Percentiles rank a stretch among this genome's conserved stretches.
Conservation (phyloP, 495 filamentous ascomycete species). For the Aspergillus taichungensis region DNA sequence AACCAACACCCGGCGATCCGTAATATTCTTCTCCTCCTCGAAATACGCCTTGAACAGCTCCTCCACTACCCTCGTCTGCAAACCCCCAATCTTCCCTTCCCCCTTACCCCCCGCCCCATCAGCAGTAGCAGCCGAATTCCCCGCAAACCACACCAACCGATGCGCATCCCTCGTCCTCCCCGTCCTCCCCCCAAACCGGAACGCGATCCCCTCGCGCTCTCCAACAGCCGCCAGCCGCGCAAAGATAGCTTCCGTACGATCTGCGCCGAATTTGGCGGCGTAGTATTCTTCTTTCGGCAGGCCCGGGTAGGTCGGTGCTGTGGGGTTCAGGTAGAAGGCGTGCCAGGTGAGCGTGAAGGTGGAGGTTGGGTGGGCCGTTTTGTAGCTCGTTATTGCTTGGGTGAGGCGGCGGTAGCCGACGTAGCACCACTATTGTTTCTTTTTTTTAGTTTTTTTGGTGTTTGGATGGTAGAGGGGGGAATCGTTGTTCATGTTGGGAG, state of each 20-base stretch:
- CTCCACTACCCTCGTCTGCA: conserved; percentile 57
- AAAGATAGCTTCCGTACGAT: conserved; percentile 46
- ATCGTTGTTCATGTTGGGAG: too few species aligned
- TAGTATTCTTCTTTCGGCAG: conserved; percentile 51
- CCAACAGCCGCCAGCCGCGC: conserved; percentile 51
- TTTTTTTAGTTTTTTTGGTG: conserved; percentile 4
- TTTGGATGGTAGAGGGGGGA: too few species aligned
- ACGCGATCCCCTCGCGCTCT: conserved; percentile 57
- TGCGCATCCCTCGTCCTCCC: conserved; percentile 76
- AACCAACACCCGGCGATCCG: conserved; percentile 48
- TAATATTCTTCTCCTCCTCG: conserved; percentile 72
- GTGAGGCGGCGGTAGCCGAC: conserved; percentile 71
- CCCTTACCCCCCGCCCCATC: conserved; percentile 16
- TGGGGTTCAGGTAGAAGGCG: conserved; percentile 73
- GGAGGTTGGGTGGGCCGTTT: conserved; percentile 49
- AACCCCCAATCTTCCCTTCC: conserved; percentile 14
- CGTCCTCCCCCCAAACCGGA: conserved; percentile 61
- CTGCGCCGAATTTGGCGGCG: conserved; percentile 48
- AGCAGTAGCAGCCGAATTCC: conserved; percentile 19
- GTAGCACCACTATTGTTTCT: conserved; percentile 54
- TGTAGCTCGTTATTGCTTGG: conserved; percentile 58
- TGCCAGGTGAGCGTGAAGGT: conserved; percentile 65
- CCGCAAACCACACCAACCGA: conserved; percentile 61
- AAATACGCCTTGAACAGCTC: conserved; percentile 67
- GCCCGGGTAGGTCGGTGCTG: conserved; percentile 43